A percentile compares a stretch with the other conserved stretches of the same genome.
These are phyloP conservation scores for Candida manassasensis DNA, from an alignment of 805 yeast genomes.

Conservation along the genomic window DNA sequence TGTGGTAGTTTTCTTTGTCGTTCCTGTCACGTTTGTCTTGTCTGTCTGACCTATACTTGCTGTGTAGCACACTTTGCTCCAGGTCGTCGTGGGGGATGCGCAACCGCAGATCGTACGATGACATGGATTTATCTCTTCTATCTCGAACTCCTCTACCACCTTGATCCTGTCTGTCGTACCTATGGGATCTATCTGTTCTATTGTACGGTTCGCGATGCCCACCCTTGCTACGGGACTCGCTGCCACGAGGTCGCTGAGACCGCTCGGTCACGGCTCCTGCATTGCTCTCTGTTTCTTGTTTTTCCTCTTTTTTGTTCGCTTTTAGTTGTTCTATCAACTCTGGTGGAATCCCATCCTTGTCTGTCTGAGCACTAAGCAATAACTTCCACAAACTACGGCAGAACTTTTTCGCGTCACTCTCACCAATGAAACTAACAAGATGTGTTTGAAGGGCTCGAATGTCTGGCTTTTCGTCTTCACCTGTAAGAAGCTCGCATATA, in stretches of 20 bases:
- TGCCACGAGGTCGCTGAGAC: constrained; percentile 1
- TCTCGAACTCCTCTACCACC: too few relatives aligned
- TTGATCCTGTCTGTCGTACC: not conserved
- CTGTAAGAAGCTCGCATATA: constrained; percentile 37
- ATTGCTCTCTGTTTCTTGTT: constrained; percentile 3
- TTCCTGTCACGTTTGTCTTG: too few relatives aligned
- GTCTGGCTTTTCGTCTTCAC: constrained; percentile 27
- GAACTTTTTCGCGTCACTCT: constrained; percentile 33
- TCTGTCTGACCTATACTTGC: too few relatives aligned
- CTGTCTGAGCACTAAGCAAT: constrained; percentile 40
- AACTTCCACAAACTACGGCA: constrained; percentile 43
- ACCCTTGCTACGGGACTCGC: too few relatives aligned
- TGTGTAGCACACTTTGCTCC: too few relatives aligned
- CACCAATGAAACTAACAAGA: constrained; percentile 42
- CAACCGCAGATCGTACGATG: too few relatives aligned
- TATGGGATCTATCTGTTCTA: not conserved
- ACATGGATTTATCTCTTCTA: too few relatives aligned
- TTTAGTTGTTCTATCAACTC: constrained; percentile 9
- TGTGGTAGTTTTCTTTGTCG: not conserved
- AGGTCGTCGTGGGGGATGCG: too few relatives aligned
- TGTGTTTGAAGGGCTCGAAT: constrained; percentile 40
- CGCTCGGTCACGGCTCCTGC: constrained; percentile 4
- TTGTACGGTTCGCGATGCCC: too few relatives aligned
- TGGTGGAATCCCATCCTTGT: constrained; percentile 42
- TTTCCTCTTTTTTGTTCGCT: constrained; percentile 7